These are phyloP conservation scores for Cornus kousa DNA, from an alignment of 148 eudicot species.

Conservation along the genomic window DNA sequence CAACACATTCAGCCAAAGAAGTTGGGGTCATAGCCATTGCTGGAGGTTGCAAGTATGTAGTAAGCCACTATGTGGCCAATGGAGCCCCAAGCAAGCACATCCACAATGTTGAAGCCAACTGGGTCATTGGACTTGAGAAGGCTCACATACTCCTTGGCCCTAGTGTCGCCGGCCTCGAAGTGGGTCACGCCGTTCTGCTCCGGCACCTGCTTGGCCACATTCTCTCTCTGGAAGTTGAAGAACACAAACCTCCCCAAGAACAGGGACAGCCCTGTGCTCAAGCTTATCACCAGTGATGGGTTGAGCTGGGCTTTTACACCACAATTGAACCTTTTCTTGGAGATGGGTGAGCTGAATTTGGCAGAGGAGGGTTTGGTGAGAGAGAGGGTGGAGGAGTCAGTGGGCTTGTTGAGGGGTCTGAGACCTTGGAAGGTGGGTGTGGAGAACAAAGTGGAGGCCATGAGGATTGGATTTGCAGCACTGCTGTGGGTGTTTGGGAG, in stretches of 20 bases:
- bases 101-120: slow-evolving; percentile 86
- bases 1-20: slow-evolving; percentile 35
- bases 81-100: slow-evolving; percentile 93
- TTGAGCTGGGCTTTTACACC: slow-evolving; percentile 54
- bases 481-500: neutral
- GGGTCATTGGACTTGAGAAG: slow-evolving; percentile 83
- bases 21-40: slow-evolving; percentile 94
- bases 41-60: slow-evolving; percentile 84
- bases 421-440: slow-evolving; percentile 56
- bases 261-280: slow-evolving; percentile 81
- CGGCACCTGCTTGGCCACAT: slow-evolving; percentile 87
- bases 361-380: slow-evolving; percentile 19
- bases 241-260: slow-evolving; percentile 87
- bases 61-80: slow-evolving; percentile 93
- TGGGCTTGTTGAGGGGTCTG: slow-evolving; percentile 44
- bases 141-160: slow-evolving; percentile 90
- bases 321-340: slow-evolving; percentile 15
- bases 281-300: slow-evolving; percentile 71
- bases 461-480: neutral
- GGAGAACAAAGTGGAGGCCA: slow-evolving; percentile 50
- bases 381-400: slow-evolving; percentile 12
- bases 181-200: slow-evolving; percentile 81
- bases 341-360: slow-evolving; percentile 18
- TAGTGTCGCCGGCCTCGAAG: slow-evolving; percentile 75
- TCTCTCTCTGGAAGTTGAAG: slow-evolving; percentile 91